A percentile compares a stretch with the other conserved stretches of the same genome.
These are phyloP conservation scores for Dillenia suffruticosa DNA, from an alignment of 164 flowering plant genomes.

Conservation along the genomic window DNA sequence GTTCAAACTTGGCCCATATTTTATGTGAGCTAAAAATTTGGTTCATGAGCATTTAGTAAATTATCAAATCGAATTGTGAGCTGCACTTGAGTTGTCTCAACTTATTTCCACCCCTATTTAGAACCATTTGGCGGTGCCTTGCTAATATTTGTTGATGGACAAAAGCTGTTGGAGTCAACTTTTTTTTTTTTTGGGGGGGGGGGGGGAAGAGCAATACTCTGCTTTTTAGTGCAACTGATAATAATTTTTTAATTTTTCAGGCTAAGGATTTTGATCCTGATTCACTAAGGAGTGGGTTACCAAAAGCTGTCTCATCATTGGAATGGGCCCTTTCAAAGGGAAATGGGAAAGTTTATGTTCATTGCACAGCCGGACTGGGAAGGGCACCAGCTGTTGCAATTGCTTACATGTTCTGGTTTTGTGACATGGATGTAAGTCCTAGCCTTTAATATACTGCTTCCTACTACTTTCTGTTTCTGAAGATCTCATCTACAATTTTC, in stretches of 20 bases:
- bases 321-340: constrained; percentile 92
- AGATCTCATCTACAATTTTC: no score
- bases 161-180: no score
- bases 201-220: background rate
- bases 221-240: background rate
- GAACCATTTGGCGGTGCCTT: no score
- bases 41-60: no score
- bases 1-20: no score
- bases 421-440: constrained; percentile 68
- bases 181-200: no score
- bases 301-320: constrained; percentile 82
- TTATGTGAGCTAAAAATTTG: no score
- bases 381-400: constrained; percentile 95
- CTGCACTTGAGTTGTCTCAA: no score
- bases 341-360: constrained; percentile 76
- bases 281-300: constrained; percentile 68
- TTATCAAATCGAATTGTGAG: no score
- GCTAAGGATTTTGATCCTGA: constrained; percentile 92
- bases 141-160: no score
- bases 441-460: background rate
- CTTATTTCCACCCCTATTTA: no score
- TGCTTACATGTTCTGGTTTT: constrained; percentile 92
- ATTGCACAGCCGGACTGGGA: constrained; percentile 93
- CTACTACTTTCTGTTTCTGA: no score
- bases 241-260: constrained; percentile 23